A percentile compares a stretch with the other conserved stretches of the same genome.
Evolutionary conservation across 1,284 basidiomycete genomes (phyloP).

Genomic region (Heterobasidion irregulare): DNA sequence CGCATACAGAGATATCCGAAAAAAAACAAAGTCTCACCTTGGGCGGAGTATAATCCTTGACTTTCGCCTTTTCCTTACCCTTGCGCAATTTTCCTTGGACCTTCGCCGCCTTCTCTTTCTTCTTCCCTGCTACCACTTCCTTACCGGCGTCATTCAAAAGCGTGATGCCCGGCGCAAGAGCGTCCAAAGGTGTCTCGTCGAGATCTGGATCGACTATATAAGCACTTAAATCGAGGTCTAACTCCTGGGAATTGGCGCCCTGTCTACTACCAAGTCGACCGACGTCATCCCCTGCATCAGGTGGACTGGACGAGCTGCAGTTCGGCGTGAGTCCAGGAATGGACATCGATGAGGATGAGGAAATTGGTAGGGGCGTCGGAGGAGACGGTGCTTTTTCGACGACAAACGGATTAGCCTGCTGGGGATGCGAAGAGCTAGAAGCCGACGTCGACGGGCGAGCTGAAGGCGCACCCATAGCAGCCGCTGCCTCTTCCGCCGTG

Average conservation of each 20-base stretch:
- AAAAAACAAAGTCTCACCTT: constrained; percentile 5
- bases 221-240: constrained; percentile 9
- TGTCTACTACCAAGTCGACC: constrained; percentile 10
- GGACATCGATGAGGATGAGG: constrained; percentile 29
- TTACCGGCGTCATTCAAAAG: constrained; percentile 1
- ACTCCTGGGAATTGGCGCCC: constrained; percentile 3
- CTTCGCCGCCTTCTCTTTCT: constrained; percentile 8
- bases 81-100: constrained; percentile 4
- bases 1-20: background rate
- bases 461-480: constrained; percentile 23
- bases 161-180: constrained; percentile 11
- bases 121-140: background rate
- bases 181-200: constrained; percentile 11
- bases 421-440: background rate
- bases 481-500: constrained; percentile 10
- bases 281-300: constrained; percentile 18
- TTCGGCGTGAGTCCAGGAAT: constrained; percentile 57
- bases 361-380: constrained; percentile 18
- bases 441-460: constrained; percentile 17
- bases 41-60: constrained; percentile 1
- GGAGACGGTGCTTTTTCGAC: constrained; percentile 12
- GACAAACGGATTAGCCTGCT: constrained; percentile 10
- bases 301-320: constrained; percentile 59
- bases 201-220: constrained; percentile 9
- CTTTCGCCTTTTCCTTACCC: constrained; percentile 5